Base-by-base conservation (phyloP, 495 filamentous ascomycete genomes). In the Trichoderma orchidacearum region DNA sequence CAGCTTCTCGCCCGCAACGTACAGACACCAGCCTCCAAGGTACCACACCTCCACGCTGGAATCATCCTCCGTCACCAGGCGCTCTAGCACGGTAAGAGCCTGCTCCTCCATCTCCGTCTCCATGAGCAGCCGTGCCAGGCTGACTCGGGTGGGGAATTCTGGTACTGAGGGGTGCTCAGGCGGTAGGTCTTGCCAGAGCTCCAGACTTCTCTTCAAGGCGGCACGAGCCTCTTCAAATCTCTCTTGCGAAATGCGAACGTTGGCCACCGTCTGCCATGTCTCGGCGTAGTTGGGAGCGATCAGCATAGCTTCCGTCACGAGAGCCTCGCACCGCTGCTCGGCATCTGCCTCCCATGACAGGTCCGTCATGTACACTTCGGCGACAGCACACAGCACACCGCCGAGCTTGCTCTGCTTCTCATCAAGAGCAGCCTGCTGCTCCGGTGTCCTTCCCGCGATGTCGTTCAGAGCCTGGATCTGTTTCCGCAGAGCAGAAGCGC, bases 301-400 rank as follows among this genome's bases (percentile, higher is more conserved):
- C 36, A 90, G 67, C 15, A 90, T 80, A 8, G 94, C 94, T 67
- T 96, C 90, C 5, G 88, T 89, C 52, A 96, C 84, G 41, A 93
- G 79, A 3, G 77, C 66, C 66, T 97, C 92, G 74, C 94, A 97
- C 54, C 82, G 76, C 45, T 75, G 68, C 68, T 97, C 94, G 1
- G 90, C 91, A 60, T 94, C 88, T 51, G 84, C 82, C 67, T 94
- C 89, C 87, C 89, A 95, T 25, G 86, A 75, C 59, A 99, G 77
- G 73, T 99, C 94, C 29, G 90, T 97, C 94, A 99, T 99, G 67
- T 96, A 97, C 30, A 96, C 86, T 68, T 99, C 94, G 0, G 86
- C 81, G 55, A 96, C 83, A 2, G 85, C 87, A 69, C 94, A 97
- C 28, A 99, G 76, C 4, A 90, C 89, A 59, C 84, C 87, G 1